Percentiles rank a stretch among this genome's conserved stretches.
These are phyloP conservation scores for Yamadazyma akitaensis DNA, from an alignment of 805 yeast genomes.

Conservation along the genomic window DNA sequence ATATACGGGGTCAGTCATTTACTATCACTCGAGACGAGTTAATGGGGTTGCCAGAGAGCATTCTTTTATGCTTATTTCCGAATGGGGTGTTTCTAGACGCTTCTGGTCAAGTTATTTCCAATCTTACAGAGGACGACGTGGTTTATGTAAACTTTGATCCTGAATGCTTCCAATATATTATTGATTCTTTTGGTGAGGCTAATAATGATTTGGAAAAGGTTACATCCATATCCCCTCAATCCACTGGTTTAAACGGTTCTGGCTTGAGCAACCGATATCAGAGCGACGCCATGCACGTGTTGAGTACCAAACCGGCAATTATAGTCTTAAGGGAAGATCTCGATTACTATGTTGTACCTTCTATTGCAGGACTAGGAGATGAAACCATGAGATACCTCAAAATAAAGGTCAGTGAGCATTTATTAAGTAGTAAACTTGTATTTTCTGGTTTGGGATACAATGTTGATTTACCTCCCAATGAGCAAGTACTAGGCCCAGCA, in stretches of 20 bases:
- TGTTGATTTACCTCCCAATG: constrained; percentile 23
- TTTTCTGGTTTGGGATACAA: constrained; percentile 78
- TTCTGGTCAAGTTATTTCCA: constrained; percentile 72
- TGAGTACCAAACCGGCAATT: constrained; percentile 81
- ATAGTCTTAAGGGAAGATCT: constrained; percentile 91
- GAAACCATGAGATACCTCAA: constrained; percentile 69
- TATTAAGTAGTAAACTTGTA: constrained; percentile 55
- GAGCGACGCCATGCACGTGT: constrained; percentile 47
- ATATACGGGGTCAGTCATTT: constrained; percentile 71
- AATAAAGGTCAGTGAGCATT: constrained; percentile 64
- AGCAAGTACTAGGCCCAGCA: constrained; percentile 72
- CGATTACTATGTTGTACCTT: constrained; percentile 90
- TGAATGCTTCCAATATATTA: constrained; percentile 77
- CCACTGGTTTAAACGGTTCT: constrained; percentile 14
- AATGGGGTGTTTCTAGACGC: constrained; percentile 83
- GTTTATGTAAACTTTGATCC: constrained; percentile 87
- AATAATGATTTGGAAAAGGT: constrained; percentile 48
- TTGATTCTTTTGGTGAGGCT: constrained; percentile 67
- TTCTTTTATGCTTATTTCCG: constrained; percentile 82
- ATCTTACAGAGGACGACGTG: constrained; percentile 73
- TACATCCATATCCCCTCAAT: constrained; percentile 33
- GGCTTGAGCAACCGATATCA: constrained; percentile 3
- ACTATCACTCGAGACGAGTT: constrained; percentile 83
- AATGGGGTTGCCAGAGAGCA: constrained; percentile 87
- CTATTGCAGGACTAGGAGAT: constrained; percentile 49